Base-by-base conservation (phyloP, 73 alveolate genomes). In the Paramecium biaurelia region DNA sequence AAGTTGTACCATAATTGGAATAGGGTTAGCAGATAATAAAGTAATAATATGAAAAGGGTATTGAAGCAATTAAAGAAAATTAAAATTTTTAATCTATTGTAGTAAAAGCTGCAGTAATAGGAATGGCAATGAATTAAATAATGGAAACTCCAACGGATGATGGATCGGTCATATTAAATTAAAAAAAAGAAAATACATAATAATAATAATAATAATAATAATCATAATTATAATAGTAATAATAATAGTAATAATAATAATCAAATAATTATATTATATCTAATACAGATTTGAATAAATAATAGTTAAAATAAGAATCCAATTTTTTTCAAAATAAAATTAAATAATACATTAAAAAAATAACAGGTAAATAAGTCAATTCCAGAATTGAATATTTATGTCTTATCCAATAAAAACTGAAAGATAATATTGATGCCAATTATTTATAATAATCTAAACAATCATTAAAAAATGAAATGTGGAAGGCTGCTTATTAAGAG, bases 371-470 rank as follows among this genome's bases (percentile, higher is more conserved):
- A 34, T 35, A 72, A 38, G 86, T 72, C 20, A 72, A 72, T 72
- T 72, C 86, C 2, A 72, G 86, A 37, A 72, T 72, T 18, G 86
- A 72, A 72, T 72, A 72, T 72, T 35, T 72, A 72, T 72, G 86
- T 72, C 45, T 72, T 20, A 20, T 72, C 28, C 4, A 38, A 35
- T 37, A 72, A 72, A 72, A 72, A 34, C 7, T 72, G 0, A 72
- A 38, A 18, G 58, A 72, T 34, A 72, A 37, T 34, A 38, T 28
- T 7, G 86, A 72, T 72, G 14, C 18, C 12, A 32, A 72, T 15
- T 72, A 35, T 9, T 15, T 35, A n/a, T 37, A n/a, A 35, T 14
- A 72, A 37, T 30, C 86, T 4, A 72, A 38, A 72, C 8, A 30
- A 2, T 28, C 58, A 32, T 18, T 72, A 35, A 72, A 72, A 35